Base-by-base conservation (phyloP, 441 rosid species). In the Eutrema salsugineum region DNA sequence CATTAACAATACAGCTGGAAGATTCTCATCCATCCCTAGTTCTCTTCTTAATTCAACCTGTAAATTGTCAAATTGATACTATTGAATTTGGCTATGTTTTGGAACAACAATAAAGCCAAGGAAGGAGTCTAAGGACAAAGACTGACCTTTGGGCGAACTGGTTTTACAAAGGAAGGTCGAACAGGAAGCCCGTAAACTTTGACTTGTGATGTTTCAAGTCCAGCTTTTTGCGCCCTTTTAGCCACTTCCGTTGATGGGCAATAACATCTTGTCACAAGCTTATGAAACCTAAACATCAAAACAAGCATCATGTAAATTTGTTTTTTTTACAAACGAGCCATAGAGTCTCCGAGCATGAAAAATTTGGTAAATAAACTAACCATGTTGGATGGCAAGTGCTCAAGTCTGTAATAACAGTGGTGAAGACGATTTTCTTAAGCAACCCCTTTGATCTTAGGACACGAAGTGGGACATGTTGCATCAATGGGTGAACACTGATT, bases 381-480 rank as follows among this genome's bases (percentile, higher is more conserved):
- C 99, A 95, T 63, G 99, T 95, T 14, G 99, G 99, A 83, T 95
- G 99, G 71, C 98, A 95, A 62, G 99, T 92, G 83, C 97, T 88
- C 75, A 95, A 83, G 80, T 95, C 99, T 28, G 99, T 95, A 66
- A 95, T 71, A 59, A 95, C 98, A 0, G 99, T 95, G 15, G 99
- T 91, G 78, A 95, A 95, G 59, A 86, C 94, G 24, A 92, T 92
- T 83, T 95, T 92, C 61, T 91, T 55, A 71, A 95, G 70, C 75
- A 92, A 91, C 50, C 99, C 99, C 74, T 86, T 95, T 22, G 93
- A 83, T 84, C 87, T 88, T 82, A 95, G 77, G 67, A 95, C 83
- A 63, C 99, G 96, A 79, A 95, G 96, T 28, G 99, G 99, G 73
- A 95, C 99, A 38, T 95, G 99, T 74, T 95, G 99, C 98, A 95